Conservation (phyloP, 2,329 filamentous ascomycete genomes). For the Diaporthe ampelina region DNA sequence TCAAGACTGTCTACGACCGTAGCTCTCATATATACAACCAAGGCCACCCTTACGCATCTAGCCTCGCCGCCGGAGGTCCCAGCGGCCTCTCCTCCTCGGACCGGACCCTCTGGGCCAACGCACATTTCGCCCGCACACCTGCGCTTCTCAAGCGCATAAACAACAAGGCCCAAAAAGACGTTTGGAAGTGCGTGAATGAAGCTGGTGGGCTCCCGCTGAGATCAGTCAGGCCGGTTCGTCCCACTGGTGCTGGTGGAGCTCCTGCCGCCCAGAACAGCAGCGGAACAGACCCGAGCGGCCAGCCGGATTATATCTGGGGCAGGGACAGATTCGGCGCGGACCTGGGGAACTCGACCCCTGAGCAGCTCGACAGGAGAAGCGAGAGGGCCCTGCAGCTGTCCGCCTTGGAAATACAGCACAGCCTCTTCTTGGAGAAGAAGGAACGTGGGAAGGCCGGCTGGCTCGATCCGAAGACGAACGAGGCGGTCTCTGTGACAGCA, state of each 20-base stretch:
- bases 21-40: slow-evolving; percentile 62
- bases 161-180: slow-evolving; percentile 67
- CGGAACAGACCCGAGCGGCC: background rate
- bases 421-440: slow-evolving; percentile 58
- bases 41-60: slow-evolving; percentile 64
- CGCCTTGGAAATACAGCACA: slow-evolving; percentile 59
- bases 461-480: slow-evolving; percentile 43
- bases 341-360: slow-evolving; percentile 61
- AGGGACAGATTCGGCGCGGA: slow-evolving; percentile 64
- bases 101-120: slow-evolving; percentile 62
- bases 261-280: background rate
- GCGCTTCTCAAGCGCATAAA: slow-evolving; percentile 49
- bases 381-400: slow-evolving; percentile 59
- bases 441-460: slow-evolving; percentile 46
- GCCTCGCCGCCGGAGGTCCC: slow-evolving; percentile 60
- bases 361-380: slow-evolving; percentile 60
- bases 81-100: slow-evolving; percentile 62
- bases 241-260: slow-evolving; percentile 41
- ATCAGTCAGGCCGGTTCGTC: slow-evolving; percentile 47
- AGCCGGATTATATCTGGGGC: slow-evolving; percentile 58
- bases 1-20: slow-evolving; percentile 64
- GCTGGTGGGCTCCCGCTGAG: slow-evolving; percentile 63
- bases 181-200: slow-evolving; percentile 70
- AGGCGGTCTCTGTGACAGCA: slow-evolving; percentile 47
- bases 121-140: slow-evolving; percentile 60